phyloP scores from a whole-genome alignment of 1,139 yeast species.

The Hanseniaspora gamundiae region DNA sequence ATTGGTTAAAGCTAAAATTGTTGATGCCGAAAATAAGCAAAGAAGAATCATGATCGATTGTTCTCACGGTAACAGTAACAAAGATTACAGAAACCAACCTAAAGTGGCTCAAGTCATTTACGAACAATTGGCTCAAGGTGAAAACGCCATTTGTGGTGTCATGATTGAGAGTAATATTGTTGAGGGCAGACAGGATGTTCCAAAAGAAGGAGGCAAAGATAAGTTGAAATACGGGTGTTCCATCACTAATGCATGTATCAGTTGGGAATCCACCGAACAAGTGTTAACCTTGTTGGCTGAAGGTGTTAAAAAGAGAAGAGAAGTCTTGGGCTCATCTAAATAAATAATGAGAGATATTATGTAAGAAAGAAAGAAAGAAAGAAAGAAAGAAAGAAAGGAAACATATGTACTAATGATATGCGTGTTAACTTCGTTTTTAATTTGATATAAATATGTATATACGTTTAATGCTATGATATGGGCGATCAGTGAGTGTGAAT shows the following conservation, averaged over 20 bases:
- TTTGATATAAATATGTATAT: too few relatives aligned
- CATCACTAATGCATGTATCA: constrained; percentile 92
- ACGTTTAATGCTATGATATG: too few relatives aligned
- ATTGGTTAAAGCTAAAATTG: constrained; percentile 44
- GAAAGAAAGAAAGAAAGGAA: background rate
- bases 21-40: constrained; percentile 32
- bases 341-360: background rate
- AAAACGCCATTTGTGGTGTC: constrained; percentile 70
- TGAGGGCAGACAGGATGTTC: constrained; percentile 90
- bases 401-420: too few relatives aligned
- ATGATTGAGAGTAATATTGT: constrained; percentile 90
- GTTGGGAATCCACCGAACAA: constrained; percentile 71
- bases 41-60: constrained; percentile 93
- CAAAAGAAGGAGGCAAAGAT: constrained; percentile 64
- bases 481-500: too few relatives aligned
- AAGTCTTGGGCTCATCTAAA: constrained; percentile 2
- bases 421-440: too few relatives aligned
- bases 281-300: constrained; percentile 62
- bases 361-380: background rate
- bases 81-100: constrained; percentile 88
- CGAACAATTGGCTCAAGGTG: constrained; percentile 69
- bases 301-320: constrained; percentile 72
- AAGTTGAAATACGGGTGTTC: constrained; percentile 81
- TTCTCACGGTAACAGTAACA: constrained; percentile 90
- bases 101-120: constrained; percentile 74